These are phyloP conservation scores for Rhynchosporium agropyri DNA, from an alignment of 2,329 filamentous ascomycete genomes.

Conservation along the genomic window DNA sequence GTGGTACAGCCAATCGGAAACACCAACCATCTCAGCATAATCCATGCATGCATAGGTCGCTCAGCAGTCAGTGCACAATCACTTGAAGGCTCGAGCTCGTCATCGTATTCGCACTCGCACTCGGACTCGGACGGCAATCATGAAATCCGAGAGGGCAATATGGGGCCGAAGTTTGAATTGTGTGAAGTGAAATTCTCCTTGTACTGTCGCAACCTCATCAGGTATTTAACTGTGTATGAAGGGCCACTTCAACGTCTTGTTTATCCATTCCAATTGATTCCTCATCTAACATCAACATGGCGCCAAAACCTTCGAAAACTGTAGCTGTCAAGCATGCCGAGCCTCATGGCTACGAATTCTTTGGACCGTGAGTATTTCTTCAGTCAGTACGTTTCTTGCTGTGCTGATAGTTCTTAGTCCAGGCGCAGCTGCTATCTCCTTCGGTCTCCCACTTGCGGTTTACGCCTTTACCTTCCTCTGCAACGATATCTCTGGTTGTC, in stretches of 20 bases:
- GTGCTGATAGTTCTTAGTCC: constrained; percentile 53
- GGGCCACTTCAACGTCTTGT: constrained; percentile 11
- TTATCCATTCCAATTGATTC: constrained; percentile 14
- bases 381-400: neutral
- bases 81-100: no score
- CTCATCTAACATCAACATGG: constrained; percentile 30
- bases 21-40: no score
- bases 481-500: constrained; percentile 92
- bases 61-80: no score
- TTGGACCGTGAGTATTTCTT: constrained; percentile 40
- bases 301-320: constrained; percentile 33
- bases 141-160: no score
- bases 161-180: no score
- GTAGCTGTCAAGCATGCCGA: constrained; percentile 31
- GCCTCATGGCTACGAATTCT: constrained; percentile 43
- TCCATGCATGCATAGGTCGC: no score
- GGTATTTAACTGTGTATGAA: constrained; percentile 18
- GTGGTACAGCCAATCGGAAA: no score
- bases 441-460: constrained; percentile 76
- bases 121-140: no score
- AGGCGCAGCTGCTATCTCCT: constrained; percentile 76
- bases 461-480: constrained; percentile 83
- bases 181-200: no score
- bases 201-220: neutral
- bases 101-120: no score